These are phyloP conservation scores for Angophora floribunda DNA, from an alignment of 345 rosid genomes.

Conservation along the genomic window DNA sequence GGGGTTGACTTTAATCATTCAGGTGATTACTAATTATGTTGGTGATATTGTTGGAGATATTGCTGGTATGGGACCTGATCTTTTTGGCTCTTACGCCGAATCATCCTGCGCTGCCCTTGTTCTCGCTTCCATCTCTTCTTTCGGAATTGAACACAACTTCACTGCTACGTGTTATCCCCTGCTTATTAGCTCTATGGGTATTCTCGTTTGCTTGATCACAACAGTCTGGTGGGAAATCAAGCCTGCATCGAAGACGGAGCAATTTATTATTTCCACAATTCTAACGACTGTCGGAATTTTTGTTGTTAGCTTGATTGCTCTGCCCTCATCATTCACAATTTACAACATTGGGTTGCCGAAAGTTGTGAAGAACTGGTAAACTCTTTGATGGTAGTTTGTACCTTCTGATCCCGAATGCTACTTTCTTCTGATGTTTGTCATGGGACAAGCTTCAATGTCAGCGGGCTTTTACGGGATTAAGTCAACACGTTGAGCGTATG, in stretches of 20 bases:
- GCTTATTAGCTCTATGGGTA: neutral
- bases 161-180: neutral
- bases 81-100: neutral
- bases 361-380: neutral
- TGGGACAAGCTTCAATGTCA: neutral
- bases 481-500: neutral
- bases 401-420: neutral
- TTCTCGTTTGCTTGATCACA: neutral
- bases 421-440: neutral
- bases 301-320: neutral
- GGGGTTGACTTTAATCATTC: neutral
- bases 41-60: neutral
- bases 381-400: neutral
- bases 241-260: neutral
- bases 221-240: too few species aligned
- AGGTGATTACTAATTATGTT: neutral
- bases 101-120: neutral
- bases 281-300: neutral
- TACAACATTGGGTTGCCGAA: neutral
- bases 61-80: neutral
- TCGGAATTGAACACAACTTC: neutral
- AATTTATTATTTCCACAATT: neutral
- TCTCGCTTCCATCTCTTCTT: constrained; percentile 1
- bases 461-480: neutral
- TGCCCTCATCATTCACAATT: neutral